A percentile compares a stretch with the other conserved stretches of the same genome.
phyloP scores from a whole-genome alignment of 2,329 filamentous ascomycete species.

The Biscogniauxia sp. region DNA sequence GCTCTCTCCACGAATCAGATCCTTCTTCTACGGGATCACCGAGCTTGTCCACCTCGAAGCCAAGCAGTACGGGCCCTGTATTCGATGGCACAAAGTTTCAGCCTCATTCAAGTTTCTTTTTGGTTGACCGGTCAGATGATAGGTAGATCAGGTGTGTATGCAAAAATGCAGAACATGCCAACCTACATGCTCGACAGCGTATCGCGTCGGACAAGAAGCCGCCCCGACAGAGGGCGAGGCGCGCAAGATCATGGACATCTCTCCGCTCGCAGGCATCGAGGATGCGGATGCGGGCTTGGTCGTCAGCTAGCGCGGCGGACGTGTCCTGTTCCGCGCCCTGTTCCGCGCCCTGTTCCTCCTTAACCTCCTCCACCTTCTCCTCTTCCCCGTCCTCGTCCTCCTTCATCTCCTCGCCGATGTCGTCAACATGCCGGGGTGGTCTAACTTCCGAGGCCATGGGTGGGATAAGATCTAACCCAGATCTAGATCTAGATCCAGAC shows the following conservation, averaged over 20 bases:
- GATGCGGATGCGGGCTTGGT: constrained; percentile 53
- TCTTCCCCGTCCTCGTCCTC: constrained; percentile 1
- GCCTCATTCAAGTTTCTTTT: not conserved
- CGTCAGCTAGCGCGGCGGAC: constrained; percentile 4
- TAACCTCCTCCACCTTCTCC: not conserved
- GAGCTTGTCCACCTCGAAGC: constrained; percentile 23
- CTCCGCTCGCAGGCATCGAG: constrained; percentile 57
- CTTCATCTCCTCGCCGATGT: constrained; percentile 12
- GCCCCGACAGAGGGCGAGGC: constrained; percentile 60
- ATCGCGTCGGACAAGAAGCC: constrained; percentile 67
- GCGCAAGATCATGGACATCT: constrained; percentile 55
- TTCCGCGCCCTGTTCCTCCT: not conserved
- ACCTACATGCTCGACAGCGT: constrained; percentile 76
- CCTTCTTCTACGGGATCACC: constrained; percentile 17
- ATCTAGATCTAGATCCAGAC: not conserved
- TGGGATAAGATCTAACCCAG: not conserved
- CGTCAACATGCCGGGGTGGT: constrained; percentile 12
- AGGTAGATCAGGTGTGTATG: constrained; percentile 4
- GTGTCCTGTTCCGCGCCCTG: constrained; percentile 7
- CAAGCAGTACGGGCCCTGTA: constrained; percentile 49
- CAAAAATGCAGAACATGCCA: constrained; percentile 5
- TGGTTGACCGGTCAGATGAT: not conserved
- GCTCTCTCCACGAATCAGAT: constrained; percentile 51
- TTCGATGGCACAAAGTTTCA: not conserved
- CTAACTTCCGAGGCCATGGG: constrained; percentile 19